Base-by-base conservation (phyloP, 805 yeast species). In the Torulaspora microellipsoides region DNA sequence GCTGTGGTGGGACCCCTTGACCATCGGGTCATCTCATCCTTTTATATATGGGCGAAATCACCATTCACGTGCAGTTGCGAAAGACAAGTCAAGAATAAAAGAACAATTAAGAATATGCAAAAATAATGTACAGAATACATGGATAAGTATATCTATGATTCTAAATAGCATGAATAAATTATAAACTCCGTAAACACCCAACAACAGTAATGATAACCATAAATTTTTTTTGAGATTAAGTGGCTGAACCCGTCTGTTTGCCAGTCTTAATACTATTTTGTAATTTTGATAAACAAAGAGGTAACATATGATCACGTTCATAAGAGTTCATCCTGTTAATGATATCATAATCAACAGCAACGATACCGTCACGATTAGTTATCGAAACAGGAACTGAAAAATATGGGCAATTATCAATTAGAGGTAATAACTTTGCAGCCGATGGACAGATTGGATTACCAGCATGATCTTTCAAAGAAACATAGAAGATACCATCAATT, bases 351-450 rank as follows among this genome's bases (percentile, higher is more conserved):
- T 83, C 73, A 42, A 84, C 76, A 49, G 71, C 73, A 37, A 68
- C 70, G 44, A 80, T 71, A 20, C 47, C 46, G 54, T 90, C 90
- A 34, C 69, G 62, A 46, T 65, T 62, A 43, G 76, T 72, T 48
- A 83, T 70, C 42, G 60, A 67, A 47, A 81, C 77, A 31, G 90
- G 90, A 51, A 81, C 69, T 1, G 91, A 76, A 62, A 84, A 77
- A 63, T 68, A 83, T 28, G 65, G 65, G 25, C 64, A 45, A 17
- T 51, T 40, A n/a, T 53, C 47, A 27, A 58, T 47, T 14, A 36
- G 11, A 8, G 48, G 40, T 17, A 55, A 38, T 32, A 60, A 39
- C 20, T 51, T 45, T 8, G 50, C 44, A 2, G 60, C 53, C 8
- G 59, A 60, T 13, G 41, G 39, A 6, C 54, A 53, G 15, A 59